These are phyloP conservation scores for Hypoxylon sp. DNA, from an alignment of 2,329 filamentous ascomycete genomes.

Conservation along the genomic window DNA sequence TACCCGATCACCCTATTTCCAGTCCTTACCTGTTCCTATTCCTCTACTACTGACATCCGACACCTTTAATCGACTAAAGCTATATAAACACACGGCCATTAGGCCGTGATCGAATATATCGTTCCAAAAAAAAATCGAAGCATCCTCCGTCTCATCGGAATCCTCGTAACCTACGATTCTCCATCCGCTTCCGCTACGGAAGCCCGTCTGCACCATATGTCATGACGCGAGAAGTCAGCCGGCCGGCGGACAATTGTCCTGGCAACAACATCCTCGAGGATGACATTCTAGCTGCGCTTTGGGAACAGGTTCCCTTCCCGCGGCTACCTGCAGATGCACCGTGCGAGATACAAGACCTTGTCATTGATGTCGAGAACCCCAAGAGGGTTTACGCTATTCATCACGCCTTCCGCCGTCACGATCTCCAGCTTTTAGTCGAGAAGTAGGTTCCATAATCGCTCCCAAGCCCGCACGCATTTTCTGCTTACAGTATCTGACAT, in stretches of 20 bases:
- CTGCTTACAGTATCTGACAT: slow-evolving; percentile 40
- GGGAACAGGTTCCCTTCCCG: slow-evolving; percentile 73
- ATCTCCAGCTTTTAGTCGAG: slow-evolving; percentile 77
- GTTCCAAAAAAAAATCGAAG: slow-evolving; percentile 4
- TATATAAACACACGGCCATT: background rate
- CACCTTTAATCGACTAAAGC: background rate
- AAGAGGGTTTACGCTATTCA: slow-evolving; percentile 73
- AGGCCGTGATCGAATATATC: background rate
- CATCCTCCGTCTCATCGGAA: background rate
- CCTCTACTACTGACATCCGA: slow-evolving; percentile 4
- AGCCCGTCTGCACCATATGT: slow-evolving; percentile 53
- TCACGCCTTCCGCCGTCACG: slow-evolving; percentile 71
- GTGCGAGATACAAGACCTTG: slow-evolving; percentile 66
- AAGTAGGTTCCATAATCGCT: slow-evolving; percentile 63
- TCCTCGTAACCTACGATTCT: background rate
- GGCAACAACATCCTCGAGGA: slow-evolving; percentile 57
- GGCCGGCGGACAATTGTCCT: slow-evolving; percentile 55
- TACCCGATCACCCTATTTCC: slow-evolving; percentile 4
- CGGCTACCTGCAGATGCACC: slow-evolving; percentile 73
- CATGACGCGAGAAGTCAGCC: slow-evolving; percentile 65
- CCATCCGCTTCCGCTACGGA: slow-evolving; percentile 20
- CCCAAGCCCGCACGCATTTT: slow-evolving; percentile 1
- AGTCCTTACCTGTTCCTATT: slow-evolving; percentile 5
- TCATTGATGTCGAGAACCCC: slow-evolving; percentile 73
- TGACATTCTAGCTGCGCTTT: slow-evolving; percentile 70